Evolutionary conservation across 441 rosid genomes (phyloP), one percentile per base, ranked within the genome.

Genomic region (Omphalea diandra): DNA sequence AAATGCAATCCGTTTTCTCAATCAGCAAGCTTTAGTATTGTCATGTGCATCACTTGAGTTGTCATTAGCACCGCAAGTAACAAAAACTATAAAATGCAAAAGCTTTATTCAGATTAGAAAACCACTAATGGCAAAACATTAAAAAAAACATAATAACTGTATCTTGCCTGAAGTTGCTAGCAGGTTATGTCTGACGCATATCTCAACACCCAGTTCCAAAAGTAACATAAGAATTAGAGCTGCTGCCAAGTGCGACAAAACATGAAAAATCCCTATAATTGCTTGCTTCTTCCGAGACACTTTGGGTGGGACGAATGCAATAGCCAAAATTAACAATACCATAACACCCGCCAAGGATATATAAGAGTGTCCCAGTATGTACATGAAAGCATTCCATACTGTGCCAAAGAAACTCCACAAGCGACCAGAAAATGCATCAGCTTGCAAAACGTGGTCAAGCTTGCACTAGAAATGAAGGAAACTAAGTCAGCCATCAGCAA

Each of bases 221-320:
- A 95, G 87, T 85, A 95, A 76, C 98, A 90, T 89, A 78, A 95
- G 96, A 83, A 95, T 82, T 46, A 93, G 75, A 69, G 99, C 98
- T 4, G 99, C 84, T 59, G 89, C 82, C 71, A 93, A 83, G 83
- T 95, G 99, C 38, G 98, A 85, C 68, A 85, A 78, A 75, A 93
- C 92, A 83, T 95, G 99, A 73, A 95, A 92, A 71, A 91, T 75
- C 73, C 97, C 99, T 55, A 95, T 89, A 27, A 90, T 10, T 38
- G 79, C 85, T 63, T 84, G 88, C 79, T 83, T 95, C 89, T 90
- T 95, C 71, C 90, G 81, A 24, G 99, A 88, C 71, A 86, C 72
- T 83, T 95, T 95, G 29, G 98, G 79, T 43, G 99, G 99, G 62
- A 95, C 95, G 78, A 95, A 95, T 63, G 83, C 49, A 68, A 88